Conservation (phyloP, 768 basidiomycete species). For the Suillus alpinus region DNA sequence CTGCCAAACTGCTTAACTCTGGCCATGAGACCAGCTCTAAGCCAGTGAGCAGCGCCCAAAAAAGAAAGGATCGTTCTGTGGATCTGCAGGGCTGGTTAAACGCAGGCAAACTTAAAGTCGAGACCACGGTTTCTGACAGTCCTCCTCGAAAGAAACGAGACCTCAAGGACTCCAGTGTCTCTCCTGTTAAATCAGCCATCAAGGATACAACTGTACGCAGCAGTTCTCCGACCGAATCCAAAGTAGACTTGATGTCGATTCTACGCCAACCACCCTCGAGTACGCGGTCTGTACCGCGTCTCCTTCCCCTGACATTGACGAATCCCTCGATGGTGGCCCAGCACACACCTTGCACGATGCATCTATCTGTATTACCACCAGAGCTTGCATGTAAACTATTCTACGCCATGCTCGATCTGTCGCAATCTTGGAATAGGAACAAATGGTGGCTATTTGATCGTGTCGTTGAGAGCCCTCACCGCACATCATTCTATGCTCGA, state of each 20-base stretch:
- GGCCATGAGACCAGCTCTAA: slow-evolving; percentile 10
- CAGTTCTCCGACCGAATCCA: slow-evolving; percentile 28
- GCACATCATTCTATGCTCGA: slow-evolving; percentile 74
- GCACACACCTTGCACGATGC: slow-evolving; percentile 75
- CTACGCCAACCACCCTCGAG: slow-evolving; percentile 47
- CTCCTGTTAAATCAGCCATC: neutral
- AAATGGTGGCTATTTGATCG: slow-evolving; percentile 87
- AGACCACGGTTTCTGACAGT: neutral
- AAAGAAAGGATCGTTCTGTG: slow-evolving; percentile 48
- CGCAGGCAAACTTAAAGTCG: slow-evolving; percentile 3
- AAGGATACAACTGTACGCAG: slow-evolving; percentile 17
- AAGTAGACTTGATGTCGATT: slow-evolving; percentile 53
- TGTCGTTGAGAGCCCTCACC: slow-evolving; percentile 80
- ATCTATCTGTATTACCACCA: slow-evolving; percentile 64
- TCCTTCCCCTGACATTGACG: slow-evolving; percentile 61
- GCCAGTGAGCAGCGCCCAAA: slow-evolving; percentile 19
- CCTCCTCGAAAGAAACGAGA: slow-evolving; percentile 15
- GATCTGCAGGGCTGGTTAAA: slow-evolving; percentile 59
- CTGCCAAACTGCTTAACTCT: slow-evolving; percentile 42
- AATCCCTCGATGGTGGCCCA: slow-evolving; percentile 62
- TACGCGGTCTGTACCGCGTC: slow-evolving; percentile 31
- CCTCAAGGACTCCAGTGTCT: slow-evolving; percentile 8
- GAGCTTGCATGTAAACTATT: slow-evolving; percentile 76
- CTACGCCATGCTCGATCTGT: slow-evolving; percentile 64
- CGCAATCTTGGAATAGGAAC: slow-evolving; percentile 64